phyloP scores from a whole-genome alignment of 169 alveolate genomes.

The Plasmodium inui region DNA sequence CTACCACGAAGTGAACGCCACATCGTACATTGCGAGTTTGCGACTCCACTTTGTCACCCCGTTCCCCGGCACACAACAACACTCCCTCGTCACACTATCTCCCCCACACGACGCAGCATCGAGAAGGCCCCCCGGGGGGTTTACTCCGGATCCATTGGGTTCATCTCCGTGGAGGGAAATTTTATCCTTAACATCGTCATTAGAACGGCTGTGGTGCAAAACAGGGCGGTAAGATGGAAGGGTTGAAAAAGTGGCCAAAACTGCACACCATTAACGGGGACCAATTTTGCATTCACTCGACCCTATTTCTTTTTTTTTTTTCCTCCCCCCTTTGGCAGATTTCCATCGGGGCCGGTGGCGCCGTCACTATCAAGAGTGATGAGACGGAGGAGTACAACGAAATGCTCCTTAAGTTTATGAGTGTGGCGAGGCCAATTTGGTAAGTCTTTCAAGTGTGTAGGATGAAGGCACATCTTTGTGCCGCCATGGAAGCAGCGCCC shows the following conservation, averaged over 20 bases:
- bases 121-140: slow-evolving; percentile 77
- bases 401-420: slow-evolving; percentile 76
- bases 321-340: slow-evolving; percentile 15
- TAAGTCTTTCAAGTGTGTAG: not conserved
- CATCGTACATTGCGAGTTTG: not conserved
- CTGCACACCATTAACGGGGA: not conserved
- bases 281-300: not conserved
- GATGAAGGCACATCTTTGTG: not conserved
- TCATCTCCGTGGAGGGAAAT: slow-evolving; percentile 66
- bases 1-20: not conserved
- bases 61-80: not conserved
- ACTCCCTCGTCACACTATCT: not conserved
- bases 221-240: not conserved
- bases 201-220: slow-evolving; percentile 69
- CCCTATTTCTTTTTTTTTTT: not conserved
- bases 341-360: slow-evolving; percentile 79
- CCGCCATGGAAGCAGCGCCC: not conserved
- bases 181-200: slow-evolving; percentile 77
- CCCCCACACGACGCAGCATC: slow-evolving; percentile 48
- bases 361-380: slow-evolving; percentile 77
- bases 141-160: slow-evolving; percentile 80
- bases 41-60: not conserved
- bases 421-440: slow-evolving; percentile 43
- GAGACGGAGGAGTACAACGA: slow-evolving; percentile 77
- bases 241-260: not conserved